These are phyloP conservation scores for Pelargonium nanum DNA, from an alignment of 345 rosid genomes.

Conservation along the genomic window DNA sequence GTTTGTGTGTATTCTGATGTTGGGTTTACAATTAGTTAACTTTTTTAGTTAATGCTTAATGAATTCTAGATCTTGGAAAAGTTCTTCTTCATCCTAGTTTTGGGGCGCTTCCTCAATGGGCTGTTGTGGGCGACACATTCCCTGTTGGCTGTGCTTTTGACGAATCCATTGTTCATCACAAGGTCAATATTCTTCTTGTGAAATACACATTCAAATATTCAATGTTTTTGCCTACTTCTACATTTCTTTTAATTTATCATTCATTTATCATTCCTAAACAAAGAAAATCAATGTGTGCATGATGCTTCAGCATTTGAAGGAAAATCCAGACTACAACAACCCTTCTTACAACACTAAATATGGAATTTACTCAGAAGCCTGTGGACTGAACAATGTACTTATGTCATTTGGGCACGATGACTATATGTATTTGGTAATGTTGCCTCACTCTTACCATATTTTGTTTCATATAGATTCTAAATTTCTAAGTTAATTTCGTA, in stretches of 20 bases:
- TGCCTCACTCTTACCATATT: background rate
- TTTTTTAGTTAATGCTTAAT: background rate
- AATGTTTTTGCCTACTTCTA: background rate
- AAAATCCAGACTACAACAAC: conserved; percentile 40
- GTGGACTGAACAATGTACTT: conserved; percentile 44
- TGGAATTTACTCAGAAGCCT: conserved; percentile 41
- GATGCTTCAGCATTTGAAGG: conserved; percentile 39
- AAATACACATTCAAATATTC: background rate
- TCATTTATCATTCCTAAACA: too few species aligned
- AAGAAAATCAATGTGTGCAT: background rate
- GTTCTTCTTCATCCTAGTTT: conserved; percentile 31
- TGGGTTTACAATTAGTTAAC: background rate
- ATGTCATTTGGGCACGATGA: conserved; percentile 73
- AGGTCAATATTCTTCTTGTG: conserved; percentile 15
- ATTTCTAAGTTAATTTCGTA: too few species aligned
- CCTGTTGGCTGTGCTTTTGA: conserved; percentile 57
- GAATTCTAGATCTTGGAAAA: conserved; percentile 30
- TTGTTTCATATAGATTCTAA: background rate
- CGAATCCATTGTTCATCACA: conserved; percentile 29
- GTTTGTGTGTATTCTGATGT: background rate
- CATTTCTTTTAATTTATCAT: background rate
- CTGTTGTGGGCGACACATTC: conserved; percentile 37
- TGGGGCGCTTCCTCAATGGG: conserved; percentile 40
- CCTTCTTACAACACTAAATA: conserved; percentile 38
- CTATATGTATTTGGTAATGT: conserved; percentile 48